Percentiles rank a stretch among this genome's conserved stretches.
Conservation (phyloP, 208 protist species). For the Leishmania amazonensis region DNA sequence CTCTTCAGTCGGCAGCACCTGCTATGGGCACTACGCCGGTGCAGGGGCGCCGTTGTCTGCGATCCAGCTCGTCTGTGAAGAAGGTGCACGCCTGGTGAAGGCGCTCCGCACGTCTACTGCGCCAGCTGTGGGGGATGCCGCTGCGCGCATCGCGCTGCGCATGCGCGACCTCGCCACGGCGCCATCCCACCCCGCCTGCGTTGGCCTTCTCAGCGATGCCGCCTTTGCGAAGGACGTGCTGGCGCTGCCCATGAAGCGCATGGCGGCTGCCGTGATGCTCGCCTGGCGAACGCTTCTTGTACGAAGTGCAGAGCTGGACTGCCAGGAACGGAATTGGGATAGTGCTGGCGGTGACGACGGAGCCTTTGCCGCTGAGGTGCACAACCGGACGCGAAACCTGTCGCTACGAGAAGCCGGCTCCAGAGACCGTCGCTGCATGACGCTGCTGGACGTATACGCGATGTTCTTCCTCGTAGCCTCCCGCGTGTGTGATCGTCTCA, state of each 20-base stretch:
- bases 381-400: not conserved
- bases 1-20: not conserved
- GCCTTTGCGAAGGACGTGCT: not conserved
- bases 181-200: conserved; percentile 18
- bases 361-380: not conserved
- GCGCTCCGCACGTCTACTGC: not conserved
- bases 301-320: conserved; percentile 1
- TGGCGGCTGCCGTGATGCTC: not conserved
- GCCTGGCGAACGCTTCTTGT: conserved; percentile 10
- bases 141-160: not conserved
- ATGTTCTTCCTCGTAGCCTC: not conserved
- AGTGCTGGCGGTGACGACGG: not conserved
- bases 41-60: not conserved
- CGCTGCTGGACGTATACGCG: conserved; percentile 15
- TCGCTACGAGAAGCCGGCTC: not conserved
- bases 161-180: conserved; percentile 11
- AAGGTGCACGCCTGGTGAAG: not conserved
- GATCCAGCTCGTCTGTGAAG: conserved; percentile 10
- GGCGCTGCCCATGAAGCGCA: not conserved
- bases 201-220: not conserved
- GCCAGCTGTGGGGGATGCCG: not conserved
- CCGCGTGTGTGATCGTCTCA: not conserved
- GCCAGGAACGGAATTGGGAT: not conserved
- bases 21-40: not conserved
- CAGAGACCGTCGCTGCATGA: not conserved